phyloP scores from a whole-genome alignment of 495 filamentous ascomycete species.

The Oleoguttula mirabilis region DNA sequence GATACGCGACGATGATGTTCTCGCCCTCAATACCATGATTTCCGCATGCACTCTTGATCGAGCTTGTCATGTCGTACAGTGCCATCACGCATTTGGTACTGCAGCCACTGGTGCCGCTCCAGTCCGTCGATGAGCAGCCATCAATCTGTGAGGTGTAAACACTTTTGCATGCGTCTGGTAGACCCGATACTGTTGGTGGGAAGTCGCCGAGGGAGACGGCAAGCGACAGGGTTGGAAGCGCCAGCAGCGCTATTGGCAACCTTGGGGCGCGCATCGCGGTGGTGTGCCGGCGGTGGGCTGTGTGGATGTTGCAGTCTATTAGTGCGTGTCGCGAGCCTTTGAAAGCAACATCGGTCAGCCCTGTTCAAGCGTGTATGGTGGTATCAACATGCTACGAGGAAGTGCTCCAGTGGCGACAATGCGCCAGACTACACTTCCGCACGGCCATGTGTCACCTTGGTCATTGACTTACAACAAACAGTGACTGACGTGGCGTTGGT shows the following conservation, averaged over 20 bases:
- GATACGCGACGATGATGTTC: constrained; percentile 17
- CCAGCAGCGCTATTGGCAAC: constrained; percentile 5
- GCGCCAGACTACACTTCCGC: too few relatives aligned
- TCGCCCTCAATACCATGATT: background rate
- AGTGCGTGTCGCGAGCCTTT: background rate
- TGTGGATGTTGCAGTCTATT: too few relatives aligned
- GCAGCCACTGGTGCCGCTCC: constrained; percentile 21
- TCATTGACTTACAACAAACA: too few relatives aligned
- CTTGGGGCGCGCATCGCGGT: background rate
- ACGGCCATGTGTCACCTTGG: too few relatives aligned
- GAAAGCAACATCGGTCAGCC: background rate
- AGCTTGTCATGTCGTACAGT: constrained; percentile 20
- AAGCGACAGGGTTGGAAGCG: constrained; percentile 7
- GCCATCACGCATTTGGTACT: constrained; percentile 24
- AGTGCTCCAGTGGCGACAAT: too few relatives aligned
- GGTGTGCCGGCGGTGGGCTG: too few relatives aligned
- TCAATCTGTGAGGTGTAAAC: constrained; percentile 20
- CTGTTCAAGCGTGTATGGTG: background rate
- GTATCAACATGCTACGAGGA: background rate
- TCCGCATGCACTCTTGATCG: constrained; percentile 23
- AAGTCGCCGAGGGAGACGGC: constrained; percentile 21
- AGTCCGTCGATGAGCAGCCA: constrained; percentile 28
- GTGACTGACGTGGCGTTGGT: too few relatives aligned
- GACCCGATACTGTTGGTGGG: constrained; percentile 9
- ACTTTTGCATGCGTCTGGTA: constrained; percentile 12